Percentiles rank a stretch among this genome's conserved stretches.
Evolutionary conservation across 1,284 basidiomycete genomes (phyloP).

Genomic region (Anthracocystis panici-leucophaei): DNA sequence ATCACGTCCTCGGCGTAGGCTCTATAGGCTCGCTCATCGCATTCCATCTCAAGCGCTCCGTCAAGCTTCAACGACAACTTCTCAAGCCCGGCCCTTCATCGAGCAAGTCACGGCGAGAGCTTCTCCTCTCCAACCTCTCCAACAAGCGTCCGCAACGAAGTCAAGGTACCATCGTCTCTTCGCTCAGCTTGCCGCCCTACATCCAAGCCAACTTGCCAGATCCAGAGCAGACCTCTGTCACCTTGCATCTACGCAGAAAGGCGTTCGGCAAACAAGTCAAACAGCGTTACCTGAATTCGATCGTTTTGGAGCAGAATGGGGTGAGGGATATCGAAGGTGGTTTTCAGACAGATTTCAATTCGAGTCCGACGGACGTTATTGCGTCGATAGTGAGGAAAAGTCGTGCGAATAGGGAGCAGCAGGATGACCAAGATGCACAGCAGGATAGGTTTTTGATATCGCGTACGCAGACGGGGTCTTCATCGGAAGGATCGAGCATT

Average conservation of each 20-base stretch:
- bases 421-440: slow-evolving; percentile 7
- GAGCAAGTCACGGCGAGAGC: slow-evolving; percentile 27
- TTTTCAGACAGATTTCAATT: slow-evolving; percentile 50
- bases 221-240: slow-evolving; percentile 47
- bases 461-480: slow-evolving; percentile 10
- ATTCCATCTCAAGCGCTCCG: slow-evolving; percentile 60
- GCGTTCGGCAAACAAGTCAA: slow-evolving; percentile 29
- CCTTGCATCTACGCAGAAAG: slow-evolving; percentile 53
- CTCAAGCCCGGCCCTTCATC: slow-evolving; percentile 32
- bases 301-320: slow-evolving; percentile 55
- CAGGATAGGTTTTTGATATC: slow-evolving; percentile 37
- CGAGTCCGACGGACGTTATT: slow-evolving; percentile 37
- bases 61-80: slow-evolving; percentile 46
- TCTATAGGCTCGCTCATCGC: slow-evolving; percentile 66
- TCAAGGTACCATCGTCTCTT: slow-evolving; percentile 35
- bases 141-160: slow-evolving; percentile 31
- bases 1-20: slow-evolving; percentile 67
- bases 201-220: slow-evolving; percentile 44
- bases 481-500: slow-evolving; percentile 15
- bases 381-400: slow-evolving; percentile 31
- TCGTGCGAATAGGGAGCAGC: slow-evolving; percentile 9
- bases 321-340: slow-evolving; percentile 49
- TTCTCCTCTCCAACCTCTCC: slow-evolving; percentile 47
- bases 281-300: slow-evolving; percentile 29
- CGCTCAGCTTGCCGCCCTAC: slow-evolving; percentile 51